Conservation (phyloP, 441 rosid genomes). For the Pelargonium exstipulatum region DNA sequence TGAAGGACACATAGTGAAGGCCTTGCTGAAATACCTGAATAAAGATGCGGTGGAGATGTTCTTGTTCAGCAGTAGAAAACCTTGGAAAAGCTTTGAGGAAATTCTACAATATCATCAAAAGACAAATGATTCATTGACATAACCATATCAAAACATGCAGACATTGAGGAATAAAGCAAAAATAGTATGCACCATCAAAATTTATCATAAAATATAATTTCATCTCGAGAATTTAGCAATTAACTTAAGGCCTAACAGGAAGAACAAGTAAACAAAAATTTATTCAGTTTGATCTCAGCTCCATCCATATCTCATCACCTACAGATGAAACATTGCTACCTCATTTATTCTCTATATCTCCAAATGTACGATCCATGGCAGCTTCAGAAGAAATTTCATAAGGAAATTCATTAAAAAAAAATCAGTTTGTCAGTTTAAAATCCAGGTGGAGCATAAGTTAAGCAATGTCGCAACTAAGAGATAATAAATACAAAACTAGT, state of each 20-base stretch:
- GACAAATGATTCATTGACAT: background rate
- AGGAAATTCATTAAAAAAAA: background rate
- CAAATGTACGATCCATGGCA: background rate
- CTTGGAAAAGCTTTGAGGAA: conserved; percentile 39
- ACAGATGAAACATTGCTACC: background rate
- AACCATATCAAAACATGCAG: background rate
- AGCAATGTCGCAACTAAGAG: too few relatives aligned
- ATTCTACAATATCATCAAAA: conserved; percentile 27
- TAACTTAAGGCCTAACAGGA: background rate
- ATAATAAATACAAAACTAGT: background rate
- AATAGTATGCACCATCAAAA: background rate
- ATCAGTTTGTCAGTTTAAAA: background rate
- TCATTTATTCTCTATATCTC: background rate
- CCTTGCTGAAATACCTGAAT: conserved; percentile 32
- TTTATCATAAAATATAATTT: background rate
- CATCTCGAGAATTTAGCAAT: background rate
- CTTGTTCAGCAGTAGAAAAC: conserved; percentile 34
- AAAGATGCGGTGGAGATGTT: conserved; percentile 39
- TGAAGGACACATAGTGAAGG: background rate
- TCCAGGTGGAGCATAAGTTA: background rate
- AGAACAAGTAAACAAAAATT: background rate
- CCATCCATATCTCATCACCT: background rate
- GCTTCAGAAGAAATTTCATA: background rate
- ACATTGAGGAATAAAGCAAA: too few relatives aligned
- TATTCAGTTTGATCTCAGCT: background rate